These are phyloP conservation scores for Wallacemonas sp. DNA, from an alignment of 208 protist genomes.

Conservation along the genomic window DNA sequence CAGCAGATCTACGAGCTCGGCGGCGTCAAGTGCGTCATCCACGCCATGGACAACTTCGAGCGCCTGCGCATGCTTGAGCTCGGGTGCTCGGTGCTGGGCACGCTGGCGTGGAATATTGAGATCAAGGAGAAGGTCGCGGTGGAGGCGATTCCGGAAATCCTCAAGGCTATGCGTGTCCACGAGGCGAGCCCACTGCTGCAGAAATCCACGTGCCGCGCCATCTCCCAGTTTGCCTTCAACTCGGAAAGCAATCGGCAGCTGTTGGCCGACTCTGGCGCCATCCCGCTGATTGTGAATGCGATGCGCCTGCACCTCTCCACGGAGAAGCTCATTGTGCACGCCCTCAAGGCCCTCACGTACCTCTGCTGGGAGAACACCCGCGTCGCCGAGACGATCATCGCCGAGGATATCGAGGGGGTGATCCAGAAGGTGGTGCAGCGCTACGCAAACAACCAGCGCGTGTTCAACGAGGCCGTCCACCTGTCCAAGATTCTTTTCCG, in stretches of 20 bases:
- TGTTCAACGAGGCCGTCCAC: constrained; percentile 88
- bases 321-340: constrained; percentile 92
- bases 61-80: constrained; percentile 90
- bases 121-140: constrained; percentile 89
- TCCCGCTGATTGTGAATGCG: constrained; percentile 85
- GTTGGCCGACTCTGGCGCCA: constrained; percentile 79
- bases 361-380: constrained; percentile 91
- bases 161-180: constrained; percentile 85
- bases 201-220: constrained; percentile 91
- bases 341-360: constrained; percentile 92
- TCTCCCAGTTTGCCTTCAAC: constrained; percentile 94
- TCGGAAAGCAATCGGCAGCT: constrained; percentile 89
- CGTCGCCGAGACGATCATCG: constrained; percentile 87
- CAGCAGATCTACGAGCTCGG: constrained; percentile 89
- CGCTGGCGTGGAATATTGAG: constrained; percentile 91
- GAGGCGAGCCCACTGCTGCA: constrained; percentile 81
- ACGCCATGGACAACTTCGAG: constrained; percentile 89
- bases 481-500: constrained; percentile 90
- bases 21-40: constrained; percentile 86
- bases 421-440: constrained; percentile 71
- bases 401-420: constrained; percentile 71
- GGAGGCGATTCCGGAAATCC: constrained; percentile 82
- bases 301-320: constrained; percentile 81
- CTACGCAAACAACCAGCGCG: constrained; percentile 67
- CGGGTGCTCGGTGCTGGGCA: constrained; percentile 90